Percentiles rank a stretch among this genome's conserved stretches.
Evolutionary conservation across 2,329 filamentous ascomycete species (phyloP).

Genomic region (Aspergillus melleus): DNA sequence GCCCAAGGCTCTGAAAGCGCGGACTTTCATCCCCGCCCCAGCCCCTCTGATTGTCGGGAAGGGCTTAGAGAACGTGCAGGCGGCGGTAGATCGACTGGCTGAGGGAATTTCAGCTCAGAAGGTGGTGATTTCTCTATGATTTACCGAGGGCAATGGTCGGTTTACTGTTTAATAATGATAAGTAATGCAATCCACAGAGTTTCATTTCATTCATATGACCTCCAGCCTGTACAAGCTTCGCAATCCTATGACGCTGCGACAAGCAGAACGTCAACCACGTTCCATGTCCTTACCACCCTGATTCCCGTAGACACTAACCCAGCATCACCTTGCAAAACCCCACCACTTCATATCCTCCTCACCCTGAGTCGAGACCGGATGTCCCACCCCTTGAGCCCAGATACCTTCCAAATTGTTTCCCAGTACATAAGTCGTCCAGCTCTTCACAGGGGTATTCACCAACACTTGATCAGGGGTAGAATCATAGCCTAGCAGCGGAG

Average conservation of each 20-base stretch:
- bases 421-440: conserved; percentile 5
- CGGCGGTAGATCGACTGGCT: conserved; percentile 18
- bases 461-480: conserved; percentile 1
- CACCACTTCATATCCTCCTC: conserved; percentile 8
- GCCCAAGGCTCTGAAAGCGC: conserved; percentile 34
- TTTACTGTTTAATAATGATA: too few species aligned
- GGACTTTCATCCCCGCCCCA: conserved; percentile 31
- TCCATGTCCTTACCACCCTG: too few species aligned
- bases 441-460: neutral
- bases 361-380: conserved; percentile 3
- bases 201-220: too few species aligned
- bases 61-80: conserved; percentile 25
- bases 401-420: conserved; percentile 2
- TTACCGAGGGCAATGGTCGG: neutral
- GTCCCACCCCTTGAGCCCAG: conserved; percentile 3
- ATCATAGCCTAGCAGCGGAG: conserved; percentile 1
- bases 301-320: too few species aligned
- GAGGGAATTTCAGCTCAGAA: conserved; percentile 31
- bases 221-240: too few species aligned
- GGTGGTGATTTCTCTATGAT: conserved; percentile 19
- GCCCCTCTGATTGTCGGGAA: conserved; percentile 19
- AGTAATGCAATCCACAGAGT: too few species aligned
- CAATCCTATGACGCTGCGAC: too few species aligned
- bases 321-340: conserved; percentile 2
- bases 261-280: too few species aligned